Conservation (phyloP, 2,329 filamentous ascomycete species). For the Pseudogymnoascus sp. region DNA sequence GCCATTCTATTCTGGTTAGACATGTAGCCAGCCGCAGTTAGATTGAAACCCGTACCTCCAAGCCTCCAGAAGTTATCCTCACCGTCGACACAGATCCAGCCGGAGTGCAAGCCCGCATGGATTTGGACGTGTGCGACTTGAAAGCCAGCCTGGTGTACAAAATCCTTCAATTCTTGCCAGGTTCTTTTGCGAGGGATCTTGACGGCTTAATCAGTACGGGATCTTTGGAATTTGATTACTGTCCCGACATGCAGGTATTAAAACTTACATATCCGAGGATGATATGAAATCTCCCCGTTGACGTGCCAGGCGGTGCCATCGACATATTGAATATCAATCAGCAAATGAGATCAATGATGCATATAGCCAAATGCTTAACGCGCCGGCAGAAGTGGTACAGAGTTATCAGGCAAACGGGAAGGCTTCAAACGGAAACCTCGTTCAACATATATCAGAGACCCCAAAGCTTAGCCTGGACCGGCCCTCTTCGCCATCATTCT, state of each 20-base stretch:
- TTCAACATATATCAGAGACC: conserved; percentile 4
- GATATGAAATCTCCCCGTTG: conserved; percentile 10
- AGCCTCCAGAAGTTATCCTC: conserved; percentile 5
- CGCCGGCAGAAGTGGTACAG: not conserved
- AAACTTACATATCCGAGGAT: conserved; percentile 9
- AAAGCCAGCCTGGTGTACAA: conserved; percentile 3
- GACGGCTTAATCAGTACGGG: not conserved
- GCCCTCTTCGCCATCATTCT: not conserved
- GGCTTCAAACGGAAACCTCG: not conserved
- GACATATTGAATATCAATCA: conserved; percentile 7
- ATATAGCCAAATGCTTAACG: not conserved
- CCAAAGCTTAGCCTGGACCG: not conserved
- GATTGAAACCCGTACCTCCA: not conserved
- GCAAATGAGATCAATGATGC: conserved; percentile 4
- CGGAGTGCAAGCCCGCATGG: conserved; percentile 1
- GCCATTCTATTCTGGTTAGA: not conserved
- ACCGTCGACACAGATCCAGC: conserved; percentile 2
- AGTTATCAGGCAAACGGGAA: not conserved
- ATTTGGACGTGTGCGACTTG: conserved; percentile 8
- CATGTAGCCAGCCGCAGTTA: not conserved
- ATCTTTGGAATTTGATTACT: not conserved
- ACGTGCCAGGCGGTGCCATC: conserved; percentile 10
- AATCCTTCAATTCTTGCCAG: conserved; percentile 6
- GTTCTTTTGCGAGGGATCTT: conserved; percentile 8
- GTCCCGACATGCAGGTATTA: not conserved